Evolutionary conservation across 768 basidiomycete species (phyloP).

Genomic region (Suillus fuscotomentosus): DNA sequence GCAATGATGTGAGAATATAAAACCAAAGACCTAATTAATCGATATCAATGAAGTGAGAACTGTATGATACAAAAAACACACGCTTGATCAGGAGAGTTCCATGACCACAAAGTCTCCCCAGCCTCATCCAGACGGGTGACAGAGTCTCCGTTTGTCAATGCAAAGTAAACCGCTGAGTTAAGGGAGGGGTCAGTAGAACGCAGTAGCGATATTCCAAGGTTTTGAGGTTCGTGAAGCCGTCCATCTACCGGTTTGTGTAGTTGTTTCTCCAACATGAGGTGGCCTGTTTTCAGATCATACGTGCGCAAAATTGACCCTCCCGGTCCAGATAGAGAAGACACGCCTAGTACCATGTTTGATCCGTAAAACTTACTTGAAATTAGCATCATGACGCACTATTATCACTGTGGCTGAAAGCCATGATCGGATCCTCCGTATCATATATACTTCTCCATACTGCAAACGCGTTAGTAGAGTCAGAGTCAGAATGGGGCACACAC

Average conservation of each 20-base stretch:
- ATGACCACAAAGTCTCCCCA: conserved; percentile 66
- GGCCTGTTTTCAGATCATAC: conserved; percentile 64
- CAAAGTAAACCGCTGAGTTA: conserved; percentile 37
- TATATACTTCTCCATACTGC: conserved; percentile 82
- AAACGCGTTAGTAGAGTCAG: conserved; percentile 7
- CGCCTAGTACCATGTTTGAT: conserved; percentile 37
- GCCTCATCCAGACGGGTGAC: conserved; percentile 51
- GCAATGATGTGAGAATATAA: conserved; percentile 62
- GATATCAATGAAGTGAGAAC: conserved; percentile 4
- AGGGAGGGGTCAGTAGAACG: conserved; percentile 35
- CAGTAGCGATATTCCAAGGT: conserved; percentile 53
- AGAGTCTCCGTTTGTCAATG: conserved; percentile 59
- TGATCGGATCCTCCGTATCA: conserved; percentile 65
- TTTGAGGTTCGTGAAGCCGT: conserved; percentile 47
- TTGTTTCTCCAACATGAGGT: conserved; percentile 61
- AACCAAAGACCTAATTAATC: conserved; percentile 51
- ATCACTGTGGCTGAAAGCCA: conserved; percentile 57
- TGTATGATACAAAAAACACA: conserved; percentile 32
- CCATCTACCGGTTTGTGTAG: conserved; percentile 49
- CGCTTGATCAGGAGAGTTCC: conserved; percentile 70
- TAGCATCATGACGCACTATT: conserved; percentile 45
- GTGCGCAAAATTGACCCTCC: conserved; percentile 67
- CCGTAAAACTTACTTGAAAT: background rate
- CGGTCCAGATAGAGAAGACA: conserved; percentile 75
- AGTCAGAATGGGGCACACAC: conserved; percentile 39